Percentiles rank a stretch among this genome's conserved stretches.
These are phyloP conservation scores for Fonsecaea monophora DNA, from an alignment of 2,329 filamentous ascomycete genomes.

Conservation along the genomic window DNA sequence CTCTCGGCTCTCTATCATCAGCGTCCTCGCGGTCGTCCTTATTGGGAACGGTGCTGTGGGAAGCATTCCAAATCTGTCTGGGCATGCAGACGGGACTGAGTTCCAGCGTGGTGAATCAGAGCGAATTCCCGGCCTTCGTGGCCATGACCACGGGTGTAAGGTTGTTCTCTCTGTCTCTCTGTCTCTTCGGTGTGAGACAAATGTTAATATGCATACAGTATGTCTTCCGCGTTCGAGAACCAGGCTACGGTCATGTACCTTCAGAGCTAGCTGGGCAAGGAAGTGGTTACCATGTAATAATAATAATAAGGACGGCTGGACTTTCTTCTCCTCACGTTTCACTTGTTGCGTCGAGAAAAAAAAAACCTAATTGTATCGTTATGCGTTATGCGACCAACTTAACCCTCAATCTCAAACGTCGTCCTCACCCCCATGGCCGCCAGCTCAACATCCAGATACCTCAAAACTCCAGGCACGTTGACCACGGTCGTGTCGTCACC, in stretches of 20 bases:
- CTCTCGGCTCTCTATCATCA: neutral
- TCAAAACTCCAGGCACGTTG: slow-evolving; percentile 88
- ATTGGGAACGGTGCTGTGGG: slow-evolving; percentile 49
- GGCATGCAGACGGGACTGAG: slow-evolving; percentile 68
- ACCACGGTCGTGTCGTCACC: slow-evolving; percentile 91
- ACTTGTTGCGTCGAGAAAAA: neutral
- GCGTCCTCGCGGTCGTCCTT: neutral
- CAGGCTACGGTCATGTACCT: slow-evolving; percentile 62
- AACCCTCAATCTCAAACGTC: slow-evolving; percentile 78
- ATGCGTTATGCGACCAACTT: neutral
- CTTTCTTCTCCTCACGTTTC: neutral
- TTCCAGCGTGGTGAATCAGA: slow-evolving; percentile 57
- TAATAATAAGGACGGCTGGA: neutral
- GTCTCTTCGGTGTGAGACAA: neutral
- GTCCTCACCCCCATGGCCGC: slow-evolving; percentile 96
- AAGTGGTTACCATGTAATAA: slow-evolving; percentile 33
- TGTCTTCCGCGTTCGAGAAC: slow-evolving; percentile 53
- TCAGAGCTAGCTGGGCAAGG: slow-evolving; percentile 45
- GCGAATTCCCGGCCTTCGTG: slow-evolving; percentile 51
- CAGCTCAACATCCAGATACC: slow-evolving; percentile 92
- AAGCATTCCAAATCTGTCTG: slow-evolving; percentile 62
- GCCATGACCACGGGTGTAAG: slow-evolving; percentile 50
- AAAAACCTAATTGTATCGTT: neutral
- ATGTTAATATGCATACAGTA: slow-evolving; percentile 36
- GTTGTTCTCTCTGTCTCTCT: too few species aligned